Evolutionary conservation across 805 yeast genomes (phyloP).

Genomic region (Saccharomycopsis sp.): DNA sequence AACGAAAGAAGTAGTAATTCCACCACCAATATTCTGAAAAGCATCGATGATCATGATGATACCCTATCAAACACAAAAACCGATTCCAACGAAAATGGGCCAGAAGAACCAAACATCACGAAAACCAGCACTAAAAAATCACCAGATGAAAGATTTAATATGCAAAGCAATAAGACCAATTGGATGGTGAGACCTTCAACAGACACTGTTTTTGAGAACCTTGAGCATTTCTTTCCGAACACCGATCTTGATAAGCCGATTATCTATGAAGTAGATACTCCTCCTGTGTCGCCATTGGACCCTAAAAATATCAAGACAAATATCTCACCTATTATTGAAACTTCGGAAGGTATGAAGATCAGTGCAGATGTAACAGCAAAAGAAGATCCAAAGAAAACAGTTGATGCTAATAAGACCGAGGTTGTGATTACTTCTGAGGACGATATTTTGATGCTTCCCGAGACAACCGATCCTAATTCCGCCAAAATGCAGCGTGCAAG

Average conservation of each 20-base stretch:
- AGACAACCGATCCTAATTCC: constrained; percentile 21
- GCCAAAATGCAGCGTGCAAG: constrained; percentile 34
- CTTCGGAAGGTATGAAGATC: neutral
- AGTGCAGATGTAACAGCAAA: neutral
- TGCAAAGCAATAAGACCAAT: constrained; percentile 14
- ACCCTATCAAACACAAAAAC: too few species aligned
- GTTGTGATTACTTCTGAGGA: constrained; percentile 6
- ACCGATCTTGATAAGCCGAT: constrained; percentile 91
- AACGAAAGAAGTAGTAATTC: neutral
- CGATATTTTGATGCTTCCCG: constrained; percentile 26
- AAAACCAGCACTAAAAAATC: too few species aligned
- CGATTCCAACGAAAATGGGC: too few species aligned
- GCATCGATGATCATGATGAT: neutral
- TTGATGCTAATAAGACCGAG: neutral
- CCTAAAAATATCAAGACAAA: constrained; percentile 18
- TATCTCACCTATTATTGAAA: constrained; percentile 18
- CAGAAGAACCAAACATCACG: too few species aligned
- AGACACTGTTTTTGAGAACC: constrained; percentile 84
- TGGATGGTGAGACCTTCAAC: constrained; percentile 92
- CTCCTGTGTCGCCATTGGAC: constrained; percentile 47
- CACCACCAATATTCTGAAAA: neutral
- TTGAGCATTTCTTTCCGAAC: constrained; percentile 88
- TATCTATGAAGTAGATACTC: constrained; percentile 59
- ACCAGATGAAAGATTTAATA: neutral
- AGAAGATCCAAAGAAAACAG: too few species aligned